A percentile compares a stretch with the other conserved stretches of the same genome.
phyloP scores from a whole-genome alignment of 1,284 basidiomycete species.

The Boletus holoroseus region DNA sequence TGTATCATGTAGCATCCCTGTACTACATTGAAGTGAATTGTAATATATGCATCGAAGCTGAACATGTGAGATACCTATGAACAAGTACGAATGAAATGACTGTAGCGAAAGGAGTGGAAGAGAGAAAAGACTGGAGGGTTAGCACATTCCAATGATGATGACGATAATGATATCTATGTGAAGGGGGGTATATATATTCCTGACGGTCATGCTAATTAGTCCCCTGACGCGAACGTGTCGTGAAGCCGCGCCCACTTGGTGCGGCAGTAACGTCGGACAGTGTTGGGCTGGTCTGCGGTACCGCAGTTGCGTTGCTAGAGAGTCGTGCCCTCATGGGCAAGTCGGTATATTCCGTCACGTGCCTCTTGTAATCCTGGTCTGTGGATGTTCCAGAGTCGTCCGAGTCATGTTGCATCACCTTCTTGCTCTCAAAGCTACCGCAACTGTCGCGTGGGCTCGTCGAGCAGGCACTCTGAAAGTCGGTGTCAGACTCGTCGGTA shows the following conservation, averaged over 20 bases:
- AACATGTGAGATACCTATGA: conserved; percentile 18
- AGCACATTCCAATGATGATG: conserved; percentile 17
- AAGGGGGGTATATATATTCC: conserved; percentile 32
- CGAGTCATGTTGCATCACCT: conserved; percentile 25
- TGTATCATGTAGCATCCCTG: conserved; percentile 23
- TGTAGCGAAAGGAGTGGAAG: conserved; percentile 22
- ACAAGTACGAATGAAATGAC: conserved; percentile 28
- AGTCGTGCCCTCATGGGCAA: conserved; percentile 39
- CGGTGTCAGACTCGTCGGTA: conserved; percentile 76
- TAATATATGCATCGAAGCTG: conserved; percentile 29
- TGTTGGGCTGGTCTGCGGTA: conserved; percentile 34
- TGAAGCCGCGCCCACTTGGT: conserved; percentile 26
- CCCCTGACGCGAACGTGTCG: conserved; percentile 22
- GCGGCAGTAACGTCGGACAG: conserved; percentile 38
- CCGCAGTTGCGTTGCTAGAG: conserved; percentile 44
- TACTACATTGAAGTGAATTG: conserved; percentile 20
- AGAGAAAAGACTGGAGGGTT: conserved; percentile 14
- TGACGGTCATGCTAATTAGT: conserved; percentile 13
- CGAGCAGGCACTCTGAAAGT: conserved; percentile 80
- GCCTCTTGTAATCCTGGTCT: conserved; percentile 28
- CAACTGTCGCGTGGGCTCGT: conserved; percentile 63
- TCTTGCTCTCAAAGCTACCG: conserved; percentile 36
- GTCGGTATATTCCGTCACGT: conserved; percentile 32
- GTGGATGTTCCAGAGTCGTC: conserved; percentile 35
- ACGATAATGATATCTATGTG: conserved; percentile 20